These are phyloP conservation scores for Neurospora cerealis DNA, from an alignment of 495 filamentous ascomycete genomes.

Conservation along the genomic window DNA sequence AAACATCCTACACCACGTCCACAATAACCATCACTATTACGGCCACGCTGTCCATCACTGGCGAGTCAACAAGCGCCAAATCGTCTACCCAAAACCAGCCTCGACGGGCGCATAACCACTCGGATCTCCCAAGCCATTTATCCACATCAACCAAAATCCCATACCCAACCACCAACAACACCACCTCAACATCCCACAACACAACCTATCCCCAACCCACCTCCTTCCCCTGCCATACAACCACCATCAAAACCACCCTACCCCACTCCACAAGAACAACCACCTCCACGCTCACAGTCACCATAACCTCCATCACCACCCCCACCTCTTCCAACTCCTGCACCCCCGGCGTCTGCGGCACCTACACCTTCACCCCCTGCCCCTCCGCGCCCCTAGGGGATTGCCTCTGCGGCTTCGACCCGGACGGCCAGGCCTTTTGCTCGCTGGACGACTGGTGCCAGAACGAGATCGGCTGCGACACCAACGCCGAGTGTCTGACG, in stretches of 20 bases:
- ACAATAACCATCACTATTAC: not conserved
- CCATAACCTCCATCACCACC: not conserved
- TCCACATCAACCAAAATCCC: not conserved
- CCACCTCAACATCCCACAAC: not conserved
- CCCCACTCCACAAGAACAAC: not conserved
- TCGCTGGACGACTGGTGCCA: not conserved
- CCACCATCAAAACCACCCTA: not conserved
- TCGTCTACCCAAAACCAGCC: not conserved
- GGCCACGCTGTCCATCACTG: not conserved
- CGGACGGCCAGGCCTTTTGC: not conserved
- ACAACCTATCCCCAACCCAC: not conserved
- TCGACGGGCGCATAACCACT: not conserved
- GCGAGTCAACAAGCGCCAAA: not conserved
- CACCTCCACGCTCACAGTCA: not conserved
- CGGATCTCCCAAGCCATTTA: not conserved
- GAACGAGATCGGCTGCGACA: not conserved
- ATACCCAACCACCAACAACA: not conserved
- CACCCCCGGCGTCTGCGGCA: not conserved
- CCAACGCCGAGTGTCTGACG: not conserved
- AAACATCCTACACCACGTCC: not conserved
- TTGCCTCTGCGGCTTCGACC: not conserved
- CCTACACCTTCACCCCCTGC: not conserved
- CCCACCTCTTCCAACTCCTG: not conserved
- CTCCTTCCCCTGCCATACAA: not conserved
- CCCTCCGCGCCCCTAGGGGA: not conserved